Conservation (phyloP, 495 filamentous ascomycete species). For the Trichoderma gamsii region DNA sequence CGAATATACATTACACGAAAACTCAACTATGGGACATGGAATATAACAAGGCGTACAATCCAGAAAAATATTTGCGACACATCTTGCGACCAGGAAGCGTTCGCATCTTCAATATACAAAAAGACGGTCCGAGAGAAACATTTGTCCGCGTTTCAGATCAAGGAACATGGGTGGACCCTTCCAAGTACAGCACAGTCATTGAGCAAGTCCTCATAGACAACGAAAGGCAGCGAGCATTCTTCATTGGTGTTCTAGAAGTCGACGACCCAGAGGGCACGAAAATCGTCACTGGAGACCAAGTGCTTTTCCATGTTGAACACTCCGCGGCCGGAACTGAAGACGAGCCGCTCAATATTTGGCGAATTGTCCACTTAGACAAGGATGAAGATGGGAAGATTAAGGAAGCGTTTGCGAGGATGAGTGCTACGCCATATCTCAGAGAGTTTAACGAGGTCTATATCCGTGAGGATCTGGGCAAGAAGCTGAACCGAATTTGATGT, state of each 20-base stretch:
- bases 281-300: conserved; percentile 10
- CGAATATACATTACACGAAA: neutral
- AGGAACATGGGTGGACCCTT: neutral
- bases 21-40: conserved; percentile 16
- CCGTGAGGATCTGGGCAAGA: conserved; percentile 13
- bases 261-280: conserved; percentile 5
- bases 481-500: neutral
- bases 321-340: conserved; percentile 12
- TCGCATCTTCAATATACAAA: neutral
- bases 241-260: conserved; percentile 11
- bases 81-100: conserved; percentile 13
- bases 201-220: conserved; percentile 15
- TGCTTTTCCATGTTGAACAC: conserved; percentile 16
- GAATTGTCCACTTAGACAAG: conserved; percentile 6
- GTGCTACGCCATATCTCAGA: neutral
- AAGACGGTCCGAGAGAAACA: neutral
- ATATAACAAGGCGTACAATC: neutral
- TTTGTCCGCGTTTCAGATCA: conserved; percentile 10
- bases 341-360: conserved; percentile 13
- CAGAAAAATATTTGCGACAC: conserved; percentile 9
- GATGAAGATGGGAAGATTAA: conserved; percentile 2
- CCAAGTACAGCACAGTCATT: conserved; percentile 7
- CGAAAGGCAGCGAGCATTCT: conserved; percentile 1
- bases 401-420: neutral
- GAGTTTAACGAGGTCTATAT: conserved; percentile 15